Conservation (phyloP, 768 basidiomycete species). For the Collybiopsis confluens region DNA sequence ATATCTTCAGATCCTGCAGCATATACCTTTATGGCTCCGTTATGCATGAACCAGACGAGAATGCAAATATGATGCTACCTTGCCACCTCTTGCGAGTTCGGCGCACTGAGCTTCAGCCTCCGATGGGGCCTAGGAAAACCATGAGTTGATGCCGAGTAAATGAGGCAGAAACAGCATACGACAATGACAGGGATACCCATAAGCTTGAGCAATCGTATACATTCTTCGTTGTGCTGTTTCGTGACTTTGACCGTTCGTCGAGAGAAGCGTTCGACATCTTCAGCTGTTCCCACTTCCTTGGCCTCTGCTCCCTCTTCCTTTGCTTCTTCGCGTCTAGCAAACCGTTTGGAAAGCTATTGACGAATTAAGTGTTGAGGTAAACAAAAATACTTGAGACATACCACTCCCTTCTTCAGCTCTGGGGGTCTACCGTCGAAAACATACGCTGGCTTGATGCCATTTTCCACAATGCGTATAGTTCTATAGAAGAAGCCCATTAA, state of each 20-base stretch:
- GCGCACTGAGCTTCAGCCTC: slow-evolving; percentile 99
- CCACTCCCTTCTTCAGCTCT: slow-evolving; percentile 94
- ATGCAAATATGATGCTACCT: slow-evolving; percentile 44
- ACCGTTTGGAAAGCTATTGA: slow-evolving; percentile 89
- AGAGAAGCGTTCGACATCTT: slow-evolving; percentile 88
- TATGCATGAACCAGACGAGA: not conserved
- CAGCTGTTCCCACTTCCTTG: slow-evolving; percentile 90
- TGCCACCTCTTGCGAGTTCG: slow-evolving; percentile 93
- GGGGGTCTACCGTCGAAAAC: slow-evolving; percentile 99
- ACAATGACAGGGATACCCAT: slow-evolving; percentile 98
- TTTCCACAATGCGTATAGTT: slow-evolving; percentile 96
- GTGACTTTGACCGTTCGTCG: slow-evolving; percentile 94
- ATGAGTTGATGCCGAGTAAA: slow-evolving; percentile 5
- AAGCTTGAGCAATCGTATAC: slow-evolving; percentile 74
- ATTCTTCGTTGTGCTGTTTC: slow-evolving; percentile 94
- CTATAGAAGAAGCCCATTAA: slow-evolving; percentile 99
- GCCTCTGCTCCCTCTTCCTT: slow-evolving; percentile 95
- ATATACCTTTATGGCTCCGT: slow-evolving; percentile 61
- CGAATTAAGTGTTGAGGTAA: not conserved
- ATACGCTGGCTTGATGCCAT: slow-evolving; percentile 96
- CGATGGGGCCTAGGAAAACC: slow-evolving; percentile 73
- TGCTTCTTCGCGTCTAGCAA: slow-evolving; percentile 85
- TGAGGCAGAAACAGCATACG: slow-evolving; percentile 39
- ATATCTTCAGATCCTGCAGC: slow-evolving; percentile 99
- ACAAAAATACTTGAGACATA: slow-evolving; percentile 39